A percentile compares a stretch with the other conserved stretches of the same genome.
These are phyloP conservation scores for Trifolium dubium DNA, from an alignment of 306 rosid species.

Conservation along the genomic window DNA sequence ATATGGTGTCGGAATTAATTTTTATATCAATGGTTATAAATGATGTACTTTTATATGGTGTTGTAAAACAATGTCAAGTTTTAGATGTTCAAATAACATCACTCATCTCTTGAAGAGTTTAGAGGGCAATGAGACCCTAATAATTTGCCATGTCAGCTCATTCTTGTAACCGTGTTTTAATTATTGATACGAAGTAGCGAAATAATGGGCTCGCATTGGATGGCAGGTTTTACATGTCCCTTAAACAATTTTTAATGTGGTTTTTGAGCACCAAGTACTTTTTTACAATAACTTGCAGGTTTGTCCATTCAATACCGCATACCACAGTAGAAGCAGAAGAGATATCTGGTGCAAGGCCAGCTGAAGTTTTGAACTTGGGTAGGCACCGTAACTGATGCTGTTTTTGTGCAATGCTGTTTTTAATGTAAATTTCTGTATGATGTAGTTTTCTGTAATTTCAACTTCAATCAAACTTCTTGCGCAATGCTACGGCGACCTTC, in stretches of 20 bases:
- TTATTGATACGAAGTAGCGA: neutral
- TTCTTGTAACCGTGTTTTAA: neutral
- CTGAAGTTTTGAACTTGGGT: constrained; percentile 91
- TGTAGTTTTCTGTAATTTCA: constrained; percentile 13
- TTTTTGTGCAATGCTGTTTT: neutral
- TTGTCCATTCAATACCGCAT: constrained; percentile 58
- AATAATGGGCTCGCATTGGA: neutral
- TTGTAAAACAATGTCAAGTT: too few species aligned
- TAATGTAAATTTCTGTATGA: constrained; percentile 23
- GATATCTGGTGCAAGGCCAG: constrained; percentile 82
- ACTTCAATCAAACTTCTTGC: constrained; percentile 10
- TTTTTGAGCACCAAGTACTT: constrained; percentile 10
- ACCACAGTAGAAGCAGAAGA: constrained; percentile 79
- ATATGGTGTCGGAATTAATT: too few species aligned
- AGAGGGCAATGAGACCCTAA: neutral
- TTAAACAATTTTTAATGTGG: neutral
- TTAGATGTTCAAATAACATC: too few species aligned
- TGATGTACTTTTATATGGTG: too few species aligned
- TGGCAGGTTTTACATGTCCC: neutral
- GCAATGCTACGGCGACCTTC: constrained; percentile 13
- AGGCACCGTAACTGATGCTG: constrained; percentile 32
- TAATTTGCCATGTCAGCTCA: neutral
- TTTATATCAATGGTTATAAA: too few species aligned
- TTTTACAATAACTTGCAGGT: constrained; percentile 51
- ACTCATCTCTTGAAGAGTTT: neutral